Conservation (phyloP, 2,329 filamentous ascomycete genomes). For the Blumeriella jaapii region DNA sequence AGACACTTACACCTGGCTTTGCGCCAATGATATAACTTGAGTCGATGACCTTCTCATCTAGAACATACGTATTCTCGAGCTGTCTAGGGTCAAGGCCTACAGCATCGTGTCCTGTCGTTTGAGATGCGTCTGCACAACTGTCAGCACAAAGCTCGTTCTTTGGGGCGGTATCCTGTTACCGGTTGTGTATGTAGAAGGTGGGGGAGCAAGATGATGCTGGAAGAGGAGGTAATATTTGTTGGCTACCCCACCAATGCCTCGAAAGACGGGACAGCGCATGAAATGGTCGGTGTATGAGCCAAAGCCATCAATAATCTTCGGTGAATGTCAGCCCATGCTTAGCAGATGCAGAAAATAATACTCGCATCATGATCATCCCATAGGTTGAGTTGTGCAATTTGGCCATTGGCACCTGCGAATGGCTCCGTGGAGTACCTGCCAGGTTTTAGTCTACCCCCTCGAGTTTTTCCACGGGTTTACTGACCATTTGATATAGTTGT, state of each 20-base stretch:
- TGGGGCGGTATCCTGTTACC: conserved; percentile 30
- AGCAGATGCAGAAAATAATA: conserved; percentile 37
- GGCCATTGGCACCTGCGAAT: conserved; percentile 75
- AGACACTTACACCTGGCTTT: conserved; percentile 37
- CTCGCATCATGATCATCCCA: conserved; percentile 89
- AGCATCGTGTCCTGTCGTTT: conserved; percentile 49
- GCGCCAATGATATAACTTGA: conserved; percentile 56
- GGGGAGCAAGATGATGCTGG: conserved; percentile 85
- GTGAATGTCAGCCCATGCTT: conserved; percentile 5
- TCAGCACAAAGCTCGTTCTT: conserved; percentile 6
- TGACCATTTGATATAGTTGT: conserved; percentile 72
- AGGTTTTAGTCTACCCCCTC: background rate
- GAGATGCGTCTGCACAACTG: conserved; percentile 31
- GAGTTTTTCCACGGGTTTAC: conserved; percentile 8
- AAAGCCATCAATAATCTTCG: conserved; percentile 70
- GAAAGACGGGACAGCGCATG: conserved; percentile 86
- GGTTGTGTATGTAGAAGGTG: conserved; percentile 74
- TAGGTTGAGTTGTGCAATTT: conserved; percentile 93
- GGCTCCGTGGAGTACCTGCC: conserved; percentile 68
- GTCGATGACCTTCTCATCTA: conserved; percentile 45
- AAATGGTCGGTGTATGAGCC: conserved; percentile 91
- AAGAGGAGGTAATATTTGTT: conserved; percentile 99
- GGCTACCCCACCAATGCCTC: conserved; percentile 79
- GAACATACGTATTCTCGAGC: conserved; percentile 62
- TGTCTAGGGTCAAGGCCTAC: conserved; percentile 56